Evolutionary conservation across 2,329 filamentous ascomycete species (phyloP).

Genomic region (Hypoxylon sp.): DNA sequence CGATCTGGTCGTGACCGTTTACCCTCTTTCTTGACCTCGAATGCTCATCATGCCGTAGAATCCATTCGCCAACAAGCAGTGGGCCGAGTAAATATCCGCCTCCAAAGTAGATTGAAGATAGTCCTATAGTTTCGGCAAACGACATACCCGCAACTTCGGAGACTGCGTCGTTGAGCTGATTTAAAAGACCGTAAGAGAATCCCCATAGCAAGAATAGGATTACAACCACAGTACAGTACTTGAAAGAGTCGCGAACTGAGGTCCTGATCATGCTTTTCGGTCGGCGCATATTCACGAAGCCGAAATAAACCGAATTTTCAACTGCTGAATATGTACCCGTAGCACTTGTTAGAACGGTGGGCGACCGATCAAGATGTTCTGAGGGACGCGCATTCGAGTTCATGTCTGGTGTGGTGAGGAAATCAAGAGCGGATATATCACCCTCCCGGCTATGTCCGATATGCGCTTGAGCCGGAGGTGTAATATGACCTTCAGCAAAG

Average conservation of each 20-base stretch:
- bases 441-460: constrained; percentile 45
- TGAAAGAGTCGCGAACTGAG: constrained; percentile 73
- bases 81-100: constrained; percentile 79
- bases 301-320: constrained; percentile 74
- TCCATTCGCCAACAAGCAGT: constrained; percentile 75
- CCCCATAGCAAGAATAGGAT: constrained; percentile 92
- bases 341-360: constrained; percentile 53
- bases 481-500: constrained; percentile 23
- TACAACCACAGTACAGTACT: constrained; percentile 80
- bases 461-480: constrained; percentile 35
- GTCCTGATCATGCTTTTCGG: constrained; percentile 79
- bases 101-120: constrained; percentile 78
- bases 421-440: constrained; percentile 59
- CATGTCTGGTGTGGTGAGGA: constrained; percentile 61
- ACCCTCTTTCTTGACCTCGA: constrained; percentile 60
- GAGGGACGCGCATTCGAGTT: constrained; percentile 19
- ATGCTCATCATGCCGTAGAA: constrained; percentile 77
- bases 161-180: constrained; percentile 81
- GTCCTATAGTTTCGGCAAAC: constrained; percentile 72
- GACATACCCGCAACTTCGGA: constrained; percentile 73
- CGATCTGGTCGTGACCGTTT: constrained; percentile 58
- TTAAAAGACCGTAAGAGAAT: constrained; percentile 88
- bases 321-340: constrained; percentile 53
- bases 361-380: constrained; percentile 44
- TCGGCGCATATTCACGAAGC: constrained; percentile 78